Evolutionary conservation across 495 filamentous ascomycete genomes (phyloP), one percentile per base, ranked within the genome.

Genomic region (Emericellopsis terricola): DNA sequence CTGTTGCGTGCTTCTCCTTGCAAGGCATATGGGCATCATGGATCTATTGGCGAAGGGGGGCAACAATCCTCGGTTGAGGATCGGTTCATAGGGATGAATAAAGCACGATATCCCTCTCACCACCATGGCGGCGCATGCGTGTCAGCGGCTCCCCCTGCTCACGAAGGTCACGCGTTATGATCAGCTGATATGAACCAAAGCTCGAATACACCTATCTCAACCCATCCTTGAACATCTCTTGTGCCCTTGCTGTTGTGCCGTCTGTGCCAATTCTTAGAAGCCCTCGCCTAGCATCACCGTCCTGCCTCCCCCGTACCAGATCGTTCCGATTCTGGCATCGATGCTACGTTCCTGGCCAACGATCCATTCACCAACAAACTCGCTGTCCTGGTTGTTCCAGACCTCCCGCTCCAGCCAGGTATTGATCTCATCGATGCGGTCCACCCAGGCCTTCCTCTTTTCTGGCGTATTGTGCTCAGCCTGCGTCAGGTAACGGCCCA

Each of bases 281-380:
- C 73, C 78, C 47, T 72, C 68, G 4, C 81, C 81, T 13, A 65
- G 18, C 38, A 61, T 45, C 18, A 82, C 55, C 5, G 63, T 70
- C 29, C 73, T 60, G 1, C 83, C 81, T 16, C 72, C 78, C 16
- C 85, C 85, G 57, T 91, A 94, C 81, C 82, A 94, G 13, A 86
- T 59, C 15, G 58, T 57, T 0, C 85, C 85, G 34, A 60, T 64
- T 23, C 74, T 65, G 39, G 69, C 68, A 41, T 81, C 76, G 27
- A 91, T 49, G 1, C 82, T 82, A 40, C 59, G 68, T 48, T 83
- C 81, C 41, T 85, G 69, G 1, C 82, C 82, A 15, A 89, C 67
- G 33, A 76, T 59, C 82, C 83, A 92, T 44, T 69, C 55, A 16
- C 65, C 53, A 15, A 56, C 46, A 24, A 55, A 47, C 17, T 52